Base-by-base conservation (phyloP, 2,329 filamentous ascomycete species). In the Didymosphaeria variabile region DNA sequence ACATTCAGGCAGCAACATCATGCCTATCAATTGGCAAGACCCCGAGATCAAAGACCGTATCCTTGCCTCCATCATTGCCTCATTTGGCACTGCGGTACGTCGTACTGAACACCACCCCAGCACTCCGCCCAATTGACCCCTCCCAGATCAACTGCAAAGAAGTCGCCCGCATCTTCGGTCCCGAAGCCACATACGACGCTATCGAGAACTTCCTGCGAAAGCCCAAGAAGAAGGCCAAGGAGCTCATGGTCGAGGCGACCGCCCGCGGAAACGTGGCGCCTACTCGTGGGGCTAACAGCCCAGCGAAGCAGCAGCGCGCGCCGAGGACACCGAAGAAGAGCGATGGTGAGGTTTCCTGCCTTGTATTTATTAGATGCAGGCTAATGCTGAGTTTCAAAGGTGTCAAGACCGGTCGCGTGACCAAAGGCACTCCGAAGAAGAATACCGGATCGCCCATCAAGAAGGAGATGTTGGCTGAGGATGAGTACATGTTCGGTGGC, bases 121-220 rank as follows among this genome's bases (percentile, higher is more conserved):
- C 38, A n/a, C 21, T 42, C 47, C 12, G 29, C 2, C 32, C 38
- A 23, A 55, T 17, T 38, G 15, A 56, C 53, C 23, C 32, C 1
- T 34, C 19, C 8, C 29, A 52, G 84, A 74, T 84, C 23, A 79
- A 85, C 59, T 79, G 80, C 66, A 68, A 67, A 1, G 70, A 74
- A 3, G 79, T 84, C 26, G 83, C 83, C 0, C 66, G 69, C 2
- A 70, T 82, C 55, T 86, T 81, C 64, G 82, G 81, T 1, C 65
- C 77, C 8, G 80, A 78, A 0, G 80, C 81, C 0, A 84, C 80
- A 0, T 84, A 83, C 71, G 76, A 84, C 61, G 73, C 83, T 0
- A 78, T 86, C 26, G 80, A 85, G 61, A 77, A 77, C 46, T 79
- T 77, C 2, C 79, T 86, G 38, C 80, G 82, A 46, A 77, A 75